These are phyloP conservation scores for Sporormia fimetaria DNA, from an alignment of 495 filamentous ascomycete genomes.

Conservation along the genomic window DNA sequence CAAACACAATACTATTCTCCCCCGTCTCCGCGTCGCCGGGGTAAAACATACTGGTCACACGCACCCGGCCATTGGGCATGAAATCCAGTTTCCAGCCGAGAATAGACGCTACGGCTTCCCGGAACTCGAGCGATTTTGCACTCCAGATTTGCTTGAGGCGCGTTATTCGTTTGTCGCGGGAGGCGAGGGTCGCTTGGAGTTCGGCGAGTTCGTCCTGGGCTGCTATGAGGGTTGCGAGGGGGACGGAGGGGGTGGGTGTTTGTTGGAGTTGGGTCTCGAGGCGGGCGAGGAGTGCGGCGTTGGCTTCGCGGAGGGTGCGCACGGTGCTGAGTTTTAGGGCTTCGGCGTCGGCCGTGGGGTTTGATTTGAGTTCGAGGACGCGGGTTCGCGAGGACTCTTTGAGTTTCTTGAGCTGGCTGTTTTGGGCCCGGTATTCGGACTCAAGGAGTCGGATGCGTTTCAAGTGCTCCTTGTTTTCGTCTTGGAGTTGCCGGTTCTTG, in stretches of 20 bases:
- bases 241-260: constrained; percentile 53
- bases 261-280: constrained; percentile 42
- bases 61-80: constrained; percentile 82
- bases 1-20: constrained; percentile 89
- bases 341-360: constrained; percentile 76
- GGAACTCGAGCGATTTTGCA: constrained; percentile 80
- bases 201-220: constrained; percentile 60
- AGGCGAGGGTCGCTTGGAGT: constrained; percentile 59
- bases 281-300: constrained; percentile 65
- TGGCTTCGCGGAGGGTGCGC: constrained; percentile 65
- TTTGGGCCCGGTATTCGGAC: constrained; percentile 60
- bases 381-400: constrained; percentile 67
- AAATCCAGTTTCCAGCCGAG: constrained; percentile 91
- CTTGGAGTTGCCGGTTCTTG: constrained; percentile 76
- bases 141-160: constrained; percentile 85
- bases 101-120: constrained; percentile 77
- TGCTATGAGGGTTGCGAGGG: constrained; percentile 63
- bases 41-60: constrained; percentile 69
- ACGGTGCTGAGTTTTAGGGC: constrained; percentile 72
- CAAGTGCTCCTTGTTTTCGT: constrained; percentile 58
- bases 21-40: constrained; percentile 47
- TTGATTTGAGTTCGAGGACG: constrained; percentile 74
- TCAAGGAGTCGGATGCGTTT: constrained; percentile 53
- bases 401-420: constrained; percentile 59
- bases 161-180: constrained; percentile 70